Evolutionary conservation across 2,329 filamentous ascomycete genomes (phyloP), one percentile per base, ranked within the genome.

Genomic region (Cladophialophora bantiana): DNA sequence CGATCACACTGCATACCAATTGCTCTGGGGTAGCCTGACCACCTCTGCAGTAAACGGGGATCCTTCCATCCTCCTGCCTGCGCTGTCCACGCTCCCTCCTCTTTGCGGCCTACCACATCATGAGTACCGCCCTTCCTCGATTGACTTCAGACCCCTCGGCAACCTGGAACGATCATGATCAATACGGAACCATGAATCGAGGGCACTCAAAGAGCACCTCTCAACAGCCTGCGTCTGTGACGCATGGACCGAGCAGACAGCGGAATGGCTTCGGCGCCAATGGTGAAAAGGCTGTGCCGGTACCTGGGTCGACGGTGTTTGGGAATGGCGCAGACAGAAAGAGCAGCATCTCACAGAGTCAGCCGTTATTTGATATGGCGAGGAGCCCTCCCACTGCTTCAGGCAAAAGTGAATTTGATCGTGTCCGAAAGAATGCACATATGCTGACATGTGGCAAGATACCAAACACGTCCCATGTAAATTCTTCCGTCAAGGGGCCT

Each of bases 401-500:
- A 68, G 79, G 77, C 74, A 81, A 82, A 75, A 78, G 75, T 75
- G 73, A 69, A 66, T 74, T 42, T 34, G 62, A 58, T 57, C 20
- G 13, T n/a, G 7, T 9, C 18, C 12, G 5, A 9, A 40, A 7
- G 31, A 20, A 42, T 20, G 6, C 48, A 13, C 34, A 26, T 13
- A 63, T 61, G 42, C 59, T 66, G 60, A 68, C 12, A 48, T 15
- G 45, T 62, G 52, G 36, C 60, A 70, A 97, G 94, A 97, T 80
- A 97, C 95, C 18, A 91, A 94, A 69, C 95, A 98, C 83, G 95
- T 99, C 53, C 95, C 95, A 45, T 99, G 95, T 90, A 98, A 98
- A 85, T 99, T 99, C 90, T 99, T 95, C 81, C 90, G 93, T 62
- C 93, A 97, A 83, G 94, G 94, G 78, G 89, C 93, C 75, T 99